A percentile compares a stretch with the other conserved stretches of the same genome.
phyloP scores from a whole-genome alignment of 2,329 filamentous ascomycete genomes.

The Pseudogymnoascus sp. region DNA sequence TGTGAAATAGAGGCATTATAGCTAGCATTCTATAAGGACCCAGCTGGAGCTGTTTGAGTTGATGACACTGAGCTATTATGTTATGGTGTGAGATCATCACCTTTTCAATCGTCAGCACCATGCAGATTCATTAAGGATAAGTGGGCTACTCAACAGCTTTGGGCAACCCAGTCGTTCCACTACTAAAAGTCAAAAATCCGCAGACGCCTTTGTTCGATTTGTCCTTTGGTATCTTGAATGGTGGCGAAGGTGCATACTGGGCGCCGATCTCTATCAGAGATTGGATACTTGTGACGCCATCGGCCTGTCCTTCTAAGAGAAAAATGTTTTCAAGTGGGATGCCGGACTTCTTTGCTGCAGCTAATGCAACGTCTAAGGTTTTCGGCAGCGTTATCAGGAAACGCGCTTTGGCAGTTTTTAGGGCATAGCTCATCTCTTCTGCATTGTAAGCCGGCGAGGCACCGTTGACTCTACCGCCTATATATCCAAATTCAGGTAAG shows the following conservation, averaged over 20 bases:
- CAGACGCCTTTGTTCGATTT: conserved; percentile 49
- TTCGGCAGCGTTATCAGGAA: conserved; percentile 49
- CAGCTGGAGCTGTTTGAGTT: conserved; percentile 45
- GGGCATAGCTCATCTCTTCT: conserved; percentile 59
- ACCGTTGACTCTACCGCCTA: conserved; percentile 47
- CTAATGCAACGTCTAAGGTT: conserved; percentile 44
- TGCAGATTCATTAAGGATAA: not conserved
- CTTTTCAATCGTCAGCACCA: conserved; percentile 20
- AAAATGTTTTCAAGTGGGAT: conserved; percentile 44
- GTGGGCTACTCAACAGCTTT: conserved; percentile 32
- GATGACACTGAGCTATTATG: conserved; percentile 52
- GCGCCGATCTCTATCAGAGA: conserved; percentile 28
- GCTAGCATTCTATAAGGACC: conserved; percentile 42
- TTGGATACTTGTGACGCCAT: conserved; percentile 40
- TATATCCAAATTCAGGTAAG: not conserved
- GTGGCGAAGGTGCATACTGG: conserved; percentile 29
- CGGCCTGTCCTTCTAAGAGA: conserved; percentile 44
- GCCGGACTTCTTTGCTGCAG: conserved; percentile 45
- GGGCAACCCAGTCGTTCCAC: conserved; percentile 40
- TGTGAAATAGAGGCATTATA: conserved; percentile 53
- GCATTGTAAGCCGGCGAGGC: conserved; percentile 57
- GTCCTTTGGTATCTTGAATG: conserved; percentile 41
- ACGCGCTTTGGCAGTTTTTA: conserved; percentile 47
- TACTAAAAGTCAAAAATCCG: conserved; percentile 41
- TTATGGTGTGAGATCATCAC: conserved; percentile 46